Evolutionary conservation across 768 basidiomycete genomes (phyloP).

Genomic region (Lactarius tabidus): DNA sequence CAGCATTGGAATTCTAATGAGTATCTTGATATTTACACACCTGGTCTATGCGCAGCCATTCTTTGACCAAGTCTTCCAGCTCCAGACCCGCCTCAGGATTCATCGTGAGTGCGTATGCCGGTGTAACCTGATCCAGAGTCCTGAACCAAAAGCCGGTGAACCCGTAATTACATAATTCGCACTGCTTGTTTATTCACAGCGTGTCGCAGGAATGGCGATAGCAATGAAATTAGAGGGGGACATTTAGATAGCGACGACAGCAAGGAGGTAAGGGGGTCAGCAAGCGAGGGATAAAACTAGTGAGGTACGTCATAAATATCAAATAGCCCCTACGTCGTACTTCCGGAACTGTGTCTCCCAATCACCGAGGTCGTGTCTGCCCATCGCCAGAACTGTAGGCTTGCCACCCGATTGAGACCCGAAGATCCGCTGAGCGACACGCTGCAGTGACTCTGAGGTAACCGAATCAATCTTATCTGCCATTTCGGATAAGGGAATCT

Average conservation of each 20-base stretch:
- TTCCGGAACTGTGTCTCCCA: slow-evolving; percentile 59
- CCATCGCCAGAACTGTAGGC: slow-evolving; percentile 82
- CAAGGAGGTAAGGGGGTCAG: too few relatives aligned
- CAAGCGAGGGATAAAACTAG: background rate
- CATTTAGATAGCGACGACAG: background rate
- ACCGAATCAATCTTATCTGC: slow-evolving; percentile 78
- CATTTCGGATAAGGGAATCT: slow-evolving; percentile 89
- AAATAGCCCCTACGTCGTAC: slow-evolving; percentile 55
- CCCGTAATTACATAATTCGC: too few relatives aligned
- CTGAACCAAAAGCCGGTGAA: too few relatives aligned
- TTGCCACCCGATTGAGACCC: slow-evolving; percentile 58
- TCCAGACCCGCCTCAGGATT: background rate
- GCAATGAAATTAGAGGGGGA: background rate
- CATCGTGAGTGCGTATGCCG: background rate
- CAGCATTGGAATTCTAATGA: background rate
- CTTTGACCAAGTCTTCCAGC: slow-evolving; percentile 43
- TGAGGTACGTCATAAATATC: background rate
- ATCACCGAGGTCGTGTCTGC: slow-evolving; percentile 70
- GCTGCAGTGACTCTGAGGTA: slow-evolving; percentile 60
- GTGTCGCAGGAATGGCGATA: too few relatives aligned
- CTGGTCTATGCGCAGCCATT: slow-evolving; percentile 49
- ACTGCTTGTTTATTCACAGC: too few relatives aligned
- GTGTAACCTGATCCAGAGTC: too few relatives aligned
- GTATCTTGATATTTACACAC: slow-evolving; percentile 29
- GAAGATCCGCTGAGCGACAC: slow-evolving; percentile 75